phyloP scores from a whole-genome alignment of 805 yeast genomes.

The Wickerhamiella bombiphila region DNA sequence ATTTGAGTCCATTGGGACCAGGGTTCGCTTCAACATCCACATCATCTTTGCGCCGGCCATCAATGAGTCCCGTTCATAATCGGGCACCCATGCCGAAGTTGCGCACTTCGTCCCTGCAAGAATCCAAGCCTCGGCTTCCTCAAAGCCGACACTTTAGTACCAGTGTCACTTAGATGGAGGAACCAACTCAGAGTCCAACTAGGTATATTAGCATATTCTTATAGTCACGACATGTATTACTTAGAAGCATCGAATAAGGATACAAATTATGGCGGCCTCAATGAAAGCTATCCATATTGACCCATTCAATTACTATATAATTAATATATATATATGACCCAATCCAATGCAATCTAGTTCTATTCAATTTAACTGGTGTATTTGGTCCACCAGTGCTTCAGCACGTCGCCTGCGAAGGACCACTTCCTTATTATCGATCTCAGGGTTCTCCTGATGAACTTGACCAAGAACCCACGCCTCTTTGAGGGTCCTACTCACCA shows the following conservation, averaged over 20 bases:
- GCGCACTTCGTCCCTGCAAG: slow-evolving; percentile 16
- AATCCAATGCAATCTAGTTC: too few relatives aligned
- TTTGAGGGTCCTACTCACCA: slow-evolving; percentile 26
- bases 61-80: neutral
- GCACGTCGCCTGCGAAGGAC: slow-evolving; percentile 2
- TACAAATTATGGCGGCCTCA: too few relatives aligned
- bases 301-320: neutral
- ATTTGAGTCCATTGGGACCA: slow-evolving; percentile 1
- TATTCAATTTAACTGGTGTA: neutral
- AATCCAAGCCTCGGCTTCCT: slow-evolving; percentile 8
- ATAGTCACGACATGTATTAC: too few relatives aligned
- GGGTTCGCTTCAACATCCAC: slow-evolving; percentile 3
- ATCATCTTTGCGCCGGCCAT: too few relatives aligned
- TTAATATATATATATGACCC: neutral
- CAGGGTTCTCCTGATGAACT: slow-evolving; percentile 12
- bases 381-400: slow-evolving; percentile 1
- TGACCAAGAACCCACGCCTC: slow-evolving; percentile 32
- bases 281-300: neutral
- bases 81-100: slow-evolving; percentile 4
- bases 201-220: too few relatives aligned
- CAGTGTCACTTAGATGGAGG: too few relatives aligned
- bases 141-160: too few relatives aligned
- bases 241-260: too few relatives aligned
- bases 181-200: too few relatives aligned
- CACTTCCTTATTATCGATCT: slow-evolving; percentile 2